phyloP scores from a whole-genome alignment of 2,329 filamentous ascomycete species.

The Talaromyces amestolkiae region DNA sequence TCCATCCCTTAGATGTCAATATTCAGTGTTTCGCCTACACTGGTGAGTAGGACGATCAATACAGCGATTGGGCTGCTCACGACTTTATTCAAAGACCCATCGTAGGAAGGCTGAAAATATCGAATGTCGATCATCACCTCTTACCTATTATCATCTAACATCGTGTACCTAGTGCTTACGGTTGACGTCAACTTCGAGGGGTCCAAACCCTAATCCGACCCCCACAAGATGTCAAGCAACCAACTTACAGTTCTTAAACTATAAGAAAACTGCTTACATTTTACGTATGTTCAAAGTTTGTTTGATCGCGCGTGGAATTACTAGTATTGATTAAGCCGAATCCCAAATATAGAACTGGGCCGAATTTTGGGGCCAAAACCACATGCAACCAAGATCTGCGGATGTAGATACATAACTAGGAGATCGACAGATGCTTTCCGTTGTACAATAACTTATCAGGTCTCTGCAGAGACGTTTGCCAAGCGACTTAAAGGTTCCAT shows the following conservation, averaged over 20 bases:
- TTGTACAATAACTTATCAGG: neutral
- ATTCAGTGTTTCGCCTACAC: neutral
- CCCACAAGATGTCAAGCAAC: neutral
- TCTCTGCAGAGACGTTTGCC: neutral
- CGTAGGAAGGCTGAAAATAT: too few species aligned
- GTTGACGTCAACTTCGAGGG: neutral
- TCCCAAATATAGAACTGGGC: neutral
- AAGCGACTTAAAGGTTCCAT: neutral
- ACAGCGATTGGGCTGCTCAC: neutral
- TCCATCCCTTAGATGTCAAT: neutral
- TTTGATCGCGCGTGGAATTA: neutral
- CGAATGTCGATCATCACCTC: neutral
- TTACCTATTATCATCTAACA: neutral
- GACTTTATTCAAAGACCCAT: neutral
- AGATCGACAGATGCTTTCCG: neutral
- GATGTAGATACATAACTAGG: neutral
- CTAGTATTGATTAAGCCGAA: neutral
- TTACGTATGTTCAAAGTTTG: neutral
- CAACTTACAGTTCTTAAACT: neutral
- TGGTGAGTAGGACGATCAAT: too few species aligned
- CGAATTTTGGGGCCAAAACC: neutral
- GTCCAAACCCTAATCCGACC: neutral
- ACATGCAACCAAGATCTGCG: neutral
- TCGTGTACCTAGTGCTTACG: neutral
- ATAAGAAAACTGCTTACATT: neutral